phyloP scores from a whole-genome alignment of 2,329 filamentous ascomycete genomes.

The Fusarium xyrophilum region DNA sequence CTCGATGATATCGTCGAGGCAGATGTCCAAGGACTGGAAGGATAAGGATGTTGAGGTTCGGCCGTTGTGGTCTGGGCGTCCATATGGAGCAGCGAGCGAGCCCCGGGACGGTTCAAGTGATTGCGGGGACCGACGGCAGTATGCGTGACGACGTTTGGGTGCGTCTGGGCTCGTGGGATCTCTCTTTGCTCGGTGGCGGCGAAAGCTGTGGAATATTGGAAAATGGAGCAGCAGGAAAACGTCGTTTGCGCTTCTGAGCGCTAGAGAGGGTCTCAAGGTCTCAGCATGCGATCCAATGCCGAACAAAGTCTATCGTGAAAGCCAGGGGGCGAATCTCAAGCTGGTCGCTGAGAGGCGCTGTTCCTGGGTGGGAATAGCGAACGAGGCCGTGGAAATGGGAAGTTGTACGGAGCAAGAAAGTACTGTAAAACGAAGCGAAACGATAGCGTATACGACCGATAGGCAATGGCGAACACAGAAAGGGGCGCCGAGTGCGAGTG shows the following conservation, averaged over 20 bases:
- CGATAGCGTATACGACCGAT: conserved; percentile 28
- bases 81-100: conserved; percentile 48
- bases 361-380: conserved; percentile 38
- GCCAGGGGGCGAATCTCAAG: conserved; percentile 36
- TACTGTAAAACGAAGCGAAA: conserved; percentile 17
- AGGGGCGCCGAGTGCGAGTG: conserved; percentile 18
- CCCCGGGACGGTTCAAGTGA: conserved; percentile 39
- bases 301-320: conserved; percentile 18
- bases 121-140: conserved; percentile 36
- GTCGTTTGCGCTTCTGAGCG: conserved; percentile 21
- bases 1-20: conserved; percentile 41
- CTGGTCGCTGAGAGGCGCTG: conserved; percentile 35
- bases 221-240: conserved; percentile 18
- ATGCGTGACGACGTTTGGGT: conserved; percentile 34
- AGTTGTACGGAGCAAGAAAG: conserved; percentile 21
- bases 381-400: conserved; percentile 23
- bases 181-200: conserved; percentile 26
- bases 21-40: conserved; percentile 44
- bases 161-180: conserved; percentile 26
- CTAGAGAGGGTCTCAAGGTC: conserved; percentile 18
- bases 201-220: conserved; percentile 29
- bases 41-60: conserved; percentile 50
- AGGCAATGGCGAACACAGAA: conserved; percentile 22
- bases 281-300: conserved; percentile 38
- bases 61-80: conserved; percentile 49